These are phyloP conservation scores for Sutorius australiensis DNA, from an alignment of 768 basidiomycete species.

Conservation along the genomic window DNA sequence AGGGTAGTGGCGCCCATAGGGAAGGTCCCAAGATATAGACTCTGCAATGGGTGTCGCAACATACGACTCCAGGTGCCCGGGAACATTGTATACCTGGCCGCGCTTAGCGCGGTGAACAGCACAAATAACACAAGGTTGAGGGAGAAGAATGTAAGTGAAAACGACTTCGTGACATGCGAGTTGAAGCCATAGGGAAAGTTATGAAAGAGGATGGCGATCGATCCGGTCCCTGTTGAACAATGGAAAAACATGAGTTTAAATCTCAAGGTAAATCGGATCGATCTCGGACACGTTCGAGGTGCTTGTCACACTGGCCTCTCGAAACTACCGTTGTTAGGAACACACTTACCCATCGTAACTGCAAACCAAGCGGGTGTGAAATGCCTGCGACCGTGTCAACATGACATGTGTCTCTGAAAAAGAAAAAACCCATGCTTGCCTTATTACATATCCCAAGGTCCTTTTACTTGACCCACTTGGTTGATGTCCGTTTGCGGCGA, in stretches of 20 bases:
- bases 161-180: conserved; percentile 36
- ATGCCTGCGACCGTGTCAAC: conserved; percentile 30
- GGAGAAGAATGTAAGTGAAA: conserved; percentile 53
- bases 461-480: conserved; percentile 17
- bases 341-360: conserved; percentile 47
- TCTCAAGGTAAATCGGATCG: not conserved
- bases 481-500: not conserved
- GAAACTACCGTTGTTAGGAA: too few relatives aligned
- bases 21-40: conserved; percentile 45
- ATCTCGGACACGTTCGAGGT: not conserved
- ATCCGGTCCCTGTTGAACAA: conserved; percentile 40
- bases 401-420: not conserved
- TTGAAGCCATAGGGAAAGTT: conserved; percentile 52
- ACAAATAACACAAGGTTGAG: conserved; percentile 55
- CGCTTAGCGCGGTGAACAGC: conserved; percentile 42
- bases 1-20: conserved; percentile 64
- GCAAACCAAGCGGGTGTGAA: conserved; percentile 58
- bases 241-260: not conserved
- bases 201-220: conserved; percentile 52
- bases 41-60: conserved; percentile 47
- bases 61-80: conserved; percentile 50
- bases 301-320: not conserved
- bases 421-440: conserved; percentile 18
- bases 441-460: conserved; percentile 34
- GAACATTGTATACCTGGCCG: conserved; percentile 50